A percentile compares a stretch with the other conserved stretches of the same genome.
Evolutionary conservation across 2,329 filamentous ascomycete species (phyloP).

Genomic region (Lachnellula occidentalis): DNA sequence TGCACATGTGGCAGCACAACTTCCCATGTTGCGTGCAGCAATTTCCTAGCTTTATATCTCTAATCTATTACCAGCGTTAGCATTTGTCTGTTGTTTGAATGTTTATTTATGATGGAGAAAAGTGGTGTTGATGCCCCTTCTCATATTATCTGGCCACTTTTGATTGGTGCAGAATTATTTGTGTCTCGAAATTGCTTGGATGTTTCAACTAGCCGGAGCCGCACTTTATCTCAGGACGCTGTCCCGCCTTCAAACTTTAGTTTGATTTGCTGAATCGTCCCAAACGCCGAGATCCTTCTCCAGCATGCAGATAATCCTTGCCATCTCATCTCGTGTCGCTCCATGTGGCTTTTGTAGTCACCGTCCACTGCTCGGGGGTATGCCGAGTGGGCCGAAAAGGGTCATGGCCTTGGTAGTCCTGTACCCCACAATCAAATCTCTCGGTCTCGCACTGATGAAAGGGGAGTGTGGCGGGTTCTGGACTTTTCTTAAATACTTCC

Average conservation of each 20-base stretch:
- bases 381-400: background rate
- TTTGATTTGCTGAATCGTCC: background rate
- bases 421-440: too few relatives aligned
- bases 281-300: background rate
- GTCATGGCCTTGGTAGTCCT: background rate
- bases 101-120: background rate
- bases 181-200: background rate
- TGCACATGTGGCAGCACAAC: too few relatives aligned
- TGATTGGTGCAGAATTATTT: background rate
- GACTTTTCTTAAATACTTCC: background rate
- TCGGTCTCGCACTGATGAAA: too few relatives aligned
- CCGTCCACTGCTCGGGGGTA: background rate
- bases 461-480: background rate
- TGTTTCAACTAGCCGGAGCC: background rate
- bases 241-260: background rate
- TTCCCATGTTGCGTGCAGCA: too few relatives aligned
- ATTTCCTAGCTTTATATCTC: too few relatives aligned
- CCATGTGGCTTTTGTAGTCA: background rate
- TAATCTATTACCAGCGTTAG: too few relatives aligned
- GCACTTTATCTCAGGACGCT: background rate
- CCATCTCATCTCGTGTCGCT: background rate
- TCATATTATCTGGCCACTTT: background rate
- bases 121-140: background rate
- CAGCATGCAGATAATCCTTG: background rate
- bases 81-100: too few relatives aligned